These are phyloP conservation scores for Globisporangium paroecandrum DNA, from an alignment of 352 stramenopile species.

Conservation along the genomic window DNA sequence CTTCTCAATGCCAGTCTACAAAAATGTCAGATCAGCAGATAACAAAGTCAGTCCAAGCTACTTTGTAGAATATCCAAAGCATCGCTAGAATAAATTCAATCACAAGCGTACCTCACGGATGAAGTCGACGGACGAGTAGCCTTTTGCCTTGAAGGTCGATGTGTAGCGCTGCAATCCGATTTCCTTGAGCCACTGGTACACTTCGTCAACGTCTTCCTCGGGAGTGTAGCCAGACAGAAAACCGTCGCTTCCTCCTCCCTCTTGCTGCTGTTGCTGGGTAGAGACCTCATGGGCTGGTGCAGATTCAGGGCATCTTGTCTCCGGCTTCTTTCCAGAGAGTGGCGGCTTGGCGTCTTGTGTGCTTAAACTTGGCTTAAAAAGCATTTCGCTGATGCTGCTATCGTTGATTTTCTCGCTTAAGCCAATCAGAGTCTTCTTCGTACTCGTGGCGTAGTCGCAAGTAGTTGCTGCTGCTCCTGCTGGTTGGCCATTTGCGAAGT, in stretches of 20 bases:
- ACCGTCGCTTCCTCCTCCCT: not conserved
- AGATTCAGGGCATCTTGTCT: conserved; percentile 14
- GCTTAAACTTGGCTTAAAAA: conserved; percentile 4
- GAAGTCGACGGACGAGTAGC: conserved; percentile 75
- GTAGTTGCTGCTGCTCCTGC: not conserved
- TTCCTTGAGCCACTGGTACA: conserved; percentile 70
- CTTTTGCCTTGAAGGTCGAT: conserved; percentile 71
- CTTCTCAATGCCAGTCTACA: conserved; percentile 78
- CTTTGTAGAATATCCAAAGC: not conserved
- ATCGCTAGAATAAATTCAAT: not conserved
- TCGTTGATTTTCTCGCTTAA: conserved; percentile 23
- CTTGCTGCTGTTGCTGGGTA: conserved; percentile 26
- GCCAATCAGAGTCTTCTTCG: conserved; percentile 10
- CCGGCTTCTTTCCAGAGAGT: conserved; percentile 13
- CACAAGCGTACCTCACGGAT: conserved; percentile 68
- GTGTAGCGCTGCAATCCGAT: conserved; percentile 58
- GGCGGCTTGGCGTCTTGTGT: not conserved
- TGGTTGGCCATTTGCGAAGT: conserved; percentile 60
- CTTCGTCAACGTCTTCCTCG: conserved; percentile 57
- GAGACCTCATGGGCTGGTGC: conserved; percentile 20
- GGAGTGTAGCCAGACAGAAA: conserved; percentile 20
- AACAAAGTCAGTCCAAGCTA: not conserved
- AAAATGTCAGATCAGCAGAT: not conserved
- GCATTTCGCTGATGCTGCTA: conserved; percentile 15
- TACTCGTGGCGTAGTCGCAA: not conserved